Base-by-base conservation (phyloP, 768 basidiomycete species). In the Russula griseocarnosa region DNA sequence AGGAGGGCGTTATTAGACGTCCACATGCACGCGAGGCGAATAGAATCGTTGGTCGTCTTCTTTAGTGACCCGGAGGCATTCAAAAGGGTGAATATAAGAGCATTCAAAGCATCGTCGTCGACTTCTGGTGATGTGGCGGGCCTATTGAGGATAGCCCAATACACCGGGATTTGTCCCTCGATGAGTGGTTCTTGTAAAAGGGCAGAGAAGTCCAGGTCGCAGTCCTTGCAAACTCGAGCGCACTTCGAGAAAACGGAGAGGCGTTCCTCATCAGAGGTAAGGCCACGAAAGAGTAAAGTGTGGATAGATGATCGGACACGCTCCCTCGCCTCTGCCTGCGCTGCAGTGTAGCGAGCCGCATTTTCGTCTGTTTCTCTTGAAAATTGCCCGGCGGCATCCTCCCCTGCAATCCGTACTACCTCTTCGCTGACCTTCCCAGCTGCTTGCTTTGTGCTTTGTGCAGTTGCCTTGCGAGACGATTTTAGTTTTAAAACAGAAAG, bases 131-230 rank as follows among this genome's bases (percentile, higher is more conserved):
- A 55, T 20, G 32, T 66, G 68, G 7, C 77, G 70, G 8, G 79
- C 79, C 62, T 86, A 85, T 65, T 66, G 42, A 89, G 74, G 66
- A 90, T 83, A 0, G 83, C 84, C 88, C 89, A 90, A 70, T 89
- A 90, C 3, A 90, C 68, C 0, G 87, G 83, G 0, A 84, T 83
- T 68, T 85, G 86, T 0, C 75, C 77, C 68, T 88, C 88, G 32
- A 89, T 82, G 6, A 76, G 81, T 30, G 73, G 79, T 57, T 88
- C 83, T 69, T 88, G 88, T 1, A 90, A 73, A 11, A 90, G 69
- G 0, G 76, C 63, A 0, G 84, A 78, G 47, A 89, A 73, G 1
- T 82, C 79, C 0, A 89, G 64, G 20, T 73, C 74, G 44, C 83
- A 76, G 0, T 76, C 69, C 14, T 72, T 66, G 67, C 88, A 89